These are phyloP conservation scores for Cyathus striatus DNA, from an alignment of 768 basidiomycete genomes.

Conservation along the genomic window DNA sequence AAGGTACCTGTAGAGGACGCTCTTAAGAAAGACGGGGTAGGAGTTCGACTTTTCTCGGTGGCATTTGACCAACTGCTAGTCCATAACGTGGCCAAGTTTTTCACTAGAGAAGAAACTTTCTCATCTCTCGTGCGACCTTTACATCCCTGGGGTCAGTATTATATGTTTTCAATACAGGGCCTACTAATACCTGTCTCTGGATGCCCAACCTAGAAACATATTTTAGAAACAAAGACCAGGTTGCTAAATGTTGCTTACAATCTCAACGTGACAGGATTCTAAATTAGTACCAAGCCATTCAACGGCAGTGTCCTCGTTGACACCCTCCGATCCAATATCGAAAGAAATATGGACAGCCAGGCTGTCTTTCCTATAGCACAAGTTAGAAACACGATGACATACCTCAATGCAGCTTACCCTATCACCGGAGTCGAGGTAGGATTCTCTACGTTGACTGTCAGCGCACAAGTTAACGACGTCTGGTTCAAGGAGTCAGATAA, in stretches of 20 bases:
- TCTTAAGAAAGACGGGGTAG: too few species aligned
- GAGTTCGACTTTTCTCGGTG: too few species aligned
- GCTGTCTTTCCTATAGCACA: background rate
- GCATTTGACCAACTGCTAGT: background rate
- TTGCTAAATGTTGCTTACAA: background rate
- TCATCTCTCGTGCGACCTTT: too few species aligned
- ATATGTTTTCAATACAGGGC: too few species aligned
- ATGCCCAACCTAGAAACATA: too few species aligned
- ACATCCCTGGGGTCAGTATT: too few species aligned
- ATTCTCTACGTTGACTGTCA: background rate
- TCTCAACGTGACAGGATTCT: background rate
- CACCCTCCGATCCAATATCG: constrained; percentile 1
- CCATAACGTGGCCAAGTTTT: background rate
- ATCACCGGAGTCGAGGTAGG: background rate
- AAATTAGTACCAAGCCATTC: constrained; percentile 2
- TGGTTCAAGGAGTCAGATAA: constrained; percentile 1
- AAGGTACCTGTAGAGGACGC: background rate
- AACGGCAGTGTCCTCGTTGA: background rate
- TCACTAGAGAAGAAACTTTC: background rate
- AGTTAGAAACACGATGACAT: background rate
- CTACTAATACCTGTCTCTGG: too few species aligned
- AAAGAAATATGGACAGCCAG: background rate
- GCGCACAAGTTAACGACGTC: constrained; percentile 2
- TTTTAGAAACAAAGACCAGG: background rate
- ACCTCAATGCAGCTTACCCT: background rate